Evolutionary conservation across 1,284 basidiomycete genomes (phyloP), one percentile per base, ranked within the genome.

Genomic region (Moniliella sp.): DNA sequence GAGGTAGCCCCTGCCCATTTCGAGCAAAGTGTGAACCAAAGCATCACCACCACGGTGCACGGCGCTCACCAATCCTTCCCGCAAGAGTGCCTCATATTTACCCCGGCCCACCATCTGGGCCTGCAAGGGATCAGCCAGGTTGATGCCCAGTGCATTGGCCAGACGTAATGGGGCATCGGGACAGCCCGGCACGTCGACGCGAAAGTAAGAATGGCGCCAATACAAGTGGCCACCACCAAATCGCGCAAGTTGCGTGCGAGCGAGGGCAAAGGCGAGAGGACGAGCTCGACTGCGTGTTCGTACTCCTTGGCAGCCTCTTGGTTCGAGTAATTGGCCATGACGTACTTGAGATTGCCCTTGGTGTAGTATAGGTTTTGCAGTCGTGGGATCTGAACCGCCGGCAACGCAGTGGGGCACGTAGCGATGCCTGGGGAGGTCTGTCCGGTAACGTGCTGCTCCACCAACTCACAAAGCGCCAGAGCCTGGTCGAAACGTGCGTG

Each of bases 301-400:
- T 64, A 64, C 31, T 67, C 67, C 48, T 29, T 46, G 39, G 39
- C 35, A 36, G 50, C 42, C n/a, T 46, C 37, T 9, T 45, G 48
- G 2, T 43, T 19, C n/a, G 46, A 45, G 3, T 46, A 27, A 5
- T 46, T 40, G 2, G 40, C 41, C 25, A 53, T 13, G 5, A 61
- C 57, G 18, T 57, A 52, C 23, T 60, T 60, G 14, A 66, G 45
- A 35, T 65, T 67, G 8, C 63, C 66, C 36, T 61, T 61, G 17
- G 65, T 64, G 41, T 65, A 64, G 30, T 66, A 61, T 12, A 66
- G 40, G 37, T 65, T 64, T 37, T 66, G 65, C 1, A 67, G 41
- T 1, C 65, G 60, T 30, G 65, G 61, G 2, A 61, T 43, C 30
- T 66, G 62, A 10, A 49, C 46, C 25, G 47, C 33, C 0, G 62